Evolutionary conservation across 2,329 filamentous ascomycete species (phyloP).

Genomic region (Sclerotinia borealis): DNA sequence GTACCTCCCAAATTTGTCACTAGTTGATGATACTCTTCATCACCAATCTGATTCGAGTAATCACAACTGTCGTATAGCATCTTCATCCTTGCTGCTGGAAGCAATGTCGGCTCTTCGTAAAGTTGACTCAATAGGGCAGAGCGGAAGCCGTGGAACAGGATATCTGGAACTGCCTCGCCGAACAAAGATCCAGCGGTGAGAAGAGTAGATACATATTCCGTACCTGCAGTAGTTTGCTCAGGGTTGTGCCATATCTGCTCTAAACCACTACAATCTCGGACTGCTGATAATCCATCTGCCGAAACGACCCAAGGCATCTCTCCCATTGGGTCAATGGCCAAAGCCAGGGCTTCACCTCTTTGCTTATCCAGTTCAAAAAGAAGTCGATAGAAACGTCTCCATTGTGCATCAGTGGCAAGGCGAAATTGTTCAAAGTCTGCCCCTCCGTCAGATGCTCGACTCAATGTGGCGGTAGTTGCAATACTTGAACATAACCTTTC

Average conservation of each 20-base stretch:
- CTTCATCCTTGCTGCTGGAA: conserved; percentile 68
- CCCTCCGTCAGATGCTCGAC: conserved; percentile 53
- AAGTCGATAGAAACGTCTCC: conserved; percentile 84
- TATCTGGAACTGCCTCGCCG: conserved; percentile 62
- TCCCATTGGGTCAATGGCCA: conserved; percentile 65
- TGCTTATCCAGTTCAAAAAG: conserved; percentile 81
- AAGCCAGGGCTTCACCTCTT: conserved; percentile 71
- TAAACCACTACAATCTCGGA: conserved; percentile 71
- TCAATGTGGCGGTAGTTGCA: conserved; percentile 60
- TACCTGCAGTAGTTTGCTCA: conserved; percentile 42
- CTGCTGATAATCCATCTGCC: conserved; percentile 71
- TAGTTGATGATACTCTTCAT: conserved; percentile 72
- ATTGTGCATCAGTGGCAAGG: conserved; percentile 70
- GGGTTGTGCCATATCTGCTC: conserved; percentile 71
- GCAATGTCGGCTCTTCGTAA: conserved; percentile 64
- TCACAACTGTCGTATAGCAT: conserved; percentile 72
- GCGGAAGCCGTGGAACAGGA: conserved; percentile 61
- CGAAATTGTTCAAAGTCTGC: conserved; percentile 74
- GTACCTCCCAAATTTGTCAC: conserved; percentile 61
- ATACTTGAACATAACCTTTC: conserved; percentile 72
- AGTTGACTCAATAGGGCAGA: conserved; percentile 66
- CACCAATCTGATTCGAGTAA: conserved; percentile 71
- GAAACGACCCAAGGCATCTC: conserved; percentile 80
- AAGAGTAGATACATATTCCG: conserved; percentile 52
- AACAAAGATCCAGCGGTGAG: conserved; percentile 66